phyloP scores from a whole-genome alignment of 192 early-diverging fungal genomes.

The Ambispora gerdemannii region DNA sequence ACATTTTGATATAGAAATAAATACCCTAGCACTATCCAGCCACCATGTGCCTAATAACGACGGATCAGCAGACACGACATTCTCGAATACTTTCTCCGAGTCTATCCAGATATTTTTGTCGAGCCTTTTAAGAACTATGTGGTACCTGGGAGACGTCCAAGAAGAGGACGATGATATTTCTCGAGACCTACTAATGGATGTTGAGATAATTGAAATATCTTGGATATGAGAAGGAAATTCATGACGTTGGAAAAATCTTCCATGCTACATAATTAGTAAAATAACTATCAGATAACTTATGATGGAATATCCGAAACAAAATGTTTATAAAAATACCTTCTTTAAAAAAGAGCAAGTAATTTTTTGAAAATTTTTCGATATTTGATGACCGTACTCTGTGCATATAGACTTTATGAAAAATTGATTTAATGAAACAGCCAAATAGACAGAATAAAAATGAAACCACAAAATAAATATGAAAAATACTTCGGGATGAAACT shows the following conservation, averaged over 20 bases:
- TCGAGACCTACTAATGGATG: not conserved
- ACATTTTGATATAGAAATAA: not conserved
- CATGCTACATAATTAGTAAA: slow-evolving; percentile 1
- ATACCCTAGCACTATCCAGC: slow-evolving; percentile 62
- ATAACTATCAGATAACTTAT: not conserved
- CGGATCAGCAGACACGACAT: slow-evolving; percentile 34
- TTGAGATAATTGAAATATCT: not conserved
- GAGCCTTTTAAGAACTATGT: slow-evolving; percentile 37
- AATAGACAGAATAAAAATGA: not conserved
- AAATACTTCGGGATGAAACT: slow-evolving; percentile 88
- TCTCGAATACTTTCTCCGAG: slow-evolving; percentile 40
- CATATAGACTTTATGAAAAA: slow-evolving; percentile 64
- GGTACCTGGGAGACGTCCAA: not conserved
- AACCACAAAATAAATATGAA: slow-evolving; percentile 15
- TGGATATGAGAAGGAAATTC: slow-evolving; percentile 12
- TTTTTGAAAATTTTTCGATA: slow-evolving; percentile 72
- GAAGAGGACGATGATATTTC: not conserved
- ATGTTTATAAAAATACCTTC: slow-evolving; percentile 17
- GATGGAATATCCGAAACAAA: slow-evolving; percentile 8
- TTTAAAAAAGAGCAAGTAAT: slow-evolving; percentile 47
- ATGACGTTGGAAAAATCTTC: not conserved
- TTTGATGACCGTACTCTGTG: slow-evolving; percentile 66
- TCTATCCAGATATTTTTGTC: slow-evolving; percentile 36
- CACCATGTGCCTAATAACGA: slow-evolving; percentile 48
- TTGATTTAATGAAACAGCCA: not conserved